Conservation (phyloP, 2,329 filamentous ascomycete species). For the Penicillium expansum region DNA sequence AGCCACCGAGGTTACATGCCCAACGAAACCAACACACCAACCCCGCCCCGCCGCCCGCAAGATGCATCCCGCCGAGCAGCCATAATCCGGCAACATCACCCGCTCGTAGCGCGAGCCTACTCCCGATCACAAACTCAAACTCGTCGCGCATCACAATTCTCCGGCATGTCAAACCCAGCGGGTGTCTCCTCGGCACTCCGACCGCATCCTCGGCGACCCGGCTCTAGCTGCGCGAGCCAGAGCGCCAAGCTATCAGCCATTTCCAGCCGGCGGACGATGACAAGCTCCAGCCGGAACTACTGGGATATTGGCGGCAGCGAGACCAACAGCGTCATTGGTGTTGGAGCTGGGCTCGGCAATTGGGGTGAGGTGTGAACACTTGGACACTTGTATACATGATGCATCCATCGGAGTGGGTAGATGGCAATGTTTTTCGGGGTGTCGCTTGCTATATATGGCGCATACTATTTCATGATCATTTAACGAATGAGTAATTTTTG, state of each 20-base stretch:
- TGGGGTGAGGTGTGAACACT: conserved; percentile 68
- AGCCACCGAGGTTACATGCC: conserved; percentile 46
- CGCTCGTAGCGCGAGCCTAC: conserved; percentile 65
- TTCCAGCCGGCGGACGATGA: conserved; percentile 57
- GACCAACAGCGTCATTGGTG: conserved; percentile 68
- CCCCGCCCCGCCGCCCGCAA: conserved; percentile 46
- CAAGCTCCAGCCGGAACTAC: conserved; percentile 74
- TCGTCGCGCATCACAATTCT: conserved; percentile 51
- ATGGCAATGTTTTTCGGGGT: not conserved
- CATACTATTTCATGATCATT: not conserved
- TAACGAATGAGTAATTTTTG: not conserved
- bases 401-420: not conserved
- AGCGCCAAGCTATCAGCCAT: conserved; percentile 74
- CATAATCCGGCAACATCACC: conserved; percentile 83
- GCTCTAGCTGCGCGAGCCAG: conserved; percentile 80
- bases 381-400: not conserved
- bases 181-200: conserved; percentile 36
- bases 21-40: conserved; percentile 35
- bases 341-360: conserved; percentile 68
- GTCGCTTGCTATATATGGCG: not conserved
- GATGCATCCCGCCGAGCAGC: conserved; percentile 74
- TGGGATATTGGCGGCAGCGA: conserved; percentile 87
- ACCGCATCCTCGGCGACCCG: conserved; percentile 48
- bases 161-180: conserved; percentile 25
- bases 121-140: conserved; percentile 50